A percentile compares a stretch with the other conserved stretches of the same genome.
Conservation (phyloP, 2,329 filamentous ascomycete species). For the Canariomyces notabilis region DNA sequence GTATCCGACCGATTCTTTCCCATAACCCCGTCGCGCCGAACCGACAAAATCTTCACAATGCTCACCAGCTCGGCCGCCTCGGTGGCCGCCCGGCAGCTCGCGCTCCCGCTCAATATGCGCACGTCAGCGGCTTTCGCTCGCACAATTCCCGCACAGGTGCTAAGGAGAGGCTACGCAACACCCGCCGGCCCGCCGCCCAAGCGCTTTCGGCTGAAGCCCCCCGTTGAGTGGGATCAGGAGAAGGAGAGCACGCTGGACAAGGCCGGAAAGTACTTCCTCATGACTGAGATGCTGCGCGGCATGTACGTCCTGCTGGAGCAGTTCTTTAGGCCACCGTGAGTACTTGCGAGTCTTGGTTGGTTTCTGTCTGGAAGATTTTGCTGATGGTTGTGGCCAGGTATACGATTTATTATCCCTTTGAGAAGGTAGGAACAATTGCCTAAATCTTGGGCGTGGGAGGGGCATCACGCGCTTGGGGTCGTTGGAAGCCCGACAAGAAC, state of each 20-base stretch:
- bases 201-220: slow-evolving; percentile 72
- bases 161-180: slow-evolving; percentile 51
- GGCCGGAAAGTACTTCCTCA: slow-evolving; percentile 87
- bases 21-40: not conserved
- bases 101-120: slow-evolving; percentile 12
- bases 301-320: slow-evolving; percentile 98
- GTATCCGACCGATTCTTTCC: not conserved
- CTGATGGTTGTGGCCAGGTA: slow-evolving; percentile 54
- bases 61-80: slow-evolving; percentile 20
- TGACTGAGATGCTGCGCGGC: slow-evolving; percentile 92
- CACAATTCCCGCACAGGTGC: slow-evolving; percentile 9
- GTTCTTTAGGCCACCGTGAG: slow-evolving; percentile 96
- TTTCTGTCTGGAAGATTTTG: not conserved
- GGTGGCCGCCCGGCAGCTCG: slow-evolving; percentile 18
- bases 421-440: slow-evolving; percentile 61
- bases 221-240: slow-evolving; percentile 74
- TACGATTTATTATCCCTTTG: slow-evolving; percentile 98
- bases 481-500: no score
- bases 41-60: slow-evolving; percentile 18
- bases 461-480: no score
- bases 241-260: slow-evolving; percentile 74
- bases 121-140: slow-evolving; percentile 4
- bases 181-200: slow-evolving; percentile 73
- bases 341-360: slow-evolving; percentile 29
- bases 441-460: no score